phyloP scores from a whole-genome alignment of 225 moss, liverwort and hornwort species.

The Marchantia polymorpha region DNA sequence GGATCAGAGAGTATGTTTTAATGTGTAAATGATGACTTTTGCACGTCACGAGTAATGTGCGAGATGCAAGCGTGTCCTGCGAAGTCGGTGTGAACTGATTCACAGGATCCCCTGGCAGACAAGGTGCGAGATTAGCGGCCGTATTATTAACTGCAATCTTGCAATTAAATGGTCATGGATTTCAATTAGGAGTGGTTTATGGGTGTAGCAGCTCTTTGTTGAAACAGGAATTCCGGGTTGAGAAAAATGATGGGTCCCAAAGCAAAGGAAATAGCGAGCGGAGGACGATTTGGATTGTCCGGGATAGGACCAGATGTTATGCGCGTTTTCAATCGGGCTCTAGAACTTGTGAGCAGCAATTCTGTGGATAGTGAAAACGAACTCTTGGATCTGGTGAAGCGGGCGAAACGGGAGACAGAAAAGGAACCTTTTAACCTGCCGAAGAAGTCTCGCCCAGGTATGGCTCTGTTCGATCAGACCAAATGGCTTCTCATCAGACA shows the following conservation, averaged over 20 bases:
- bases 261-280: slow-evolving; percentile 55
- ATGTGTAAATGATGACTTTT: too few species aligned
- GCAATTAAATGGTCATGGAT: not conserved
- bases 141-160: not conserved
- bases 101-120: not conserved
- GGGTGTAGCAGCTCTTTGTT: not conserved
- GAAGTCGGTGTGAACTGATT: too few species aligned
- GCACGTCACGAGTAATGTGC: too few species aligned
- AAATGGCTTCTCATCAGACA: not conserved
- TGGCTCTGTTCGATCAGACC: not conserved
- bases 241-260: slow-evolving; percentile 35
- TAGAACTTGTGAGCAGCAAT: slow-evolving; percentile 76
- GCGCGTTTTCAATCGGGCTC: slow-evolving; percentile 75
- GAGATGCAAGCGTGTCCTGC: too few species aligned
- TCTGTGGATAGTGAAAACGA: slow-evolving; percentile 81
- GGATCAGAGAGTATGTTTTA: too few species aligned
- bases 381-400: slow-evolving; percentile 89
- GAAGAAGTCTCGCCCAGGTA: slow-evolving; percentile 64
- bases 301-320: slow-evolving; percentile 53
- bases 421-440: slow-evolving; percentile 60
- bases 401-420: slow-evolving; percentile 77
- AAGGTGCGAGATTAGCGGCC: not conserved
- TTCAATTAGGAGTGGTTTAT: not conserved
- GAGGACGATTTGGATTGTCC: slow-evolving; percentile 58
- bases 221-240: not conserved